Conservation (phyloP, 495 filamentous ascomycete species). For the Margaritispora aquatica region DNA sequence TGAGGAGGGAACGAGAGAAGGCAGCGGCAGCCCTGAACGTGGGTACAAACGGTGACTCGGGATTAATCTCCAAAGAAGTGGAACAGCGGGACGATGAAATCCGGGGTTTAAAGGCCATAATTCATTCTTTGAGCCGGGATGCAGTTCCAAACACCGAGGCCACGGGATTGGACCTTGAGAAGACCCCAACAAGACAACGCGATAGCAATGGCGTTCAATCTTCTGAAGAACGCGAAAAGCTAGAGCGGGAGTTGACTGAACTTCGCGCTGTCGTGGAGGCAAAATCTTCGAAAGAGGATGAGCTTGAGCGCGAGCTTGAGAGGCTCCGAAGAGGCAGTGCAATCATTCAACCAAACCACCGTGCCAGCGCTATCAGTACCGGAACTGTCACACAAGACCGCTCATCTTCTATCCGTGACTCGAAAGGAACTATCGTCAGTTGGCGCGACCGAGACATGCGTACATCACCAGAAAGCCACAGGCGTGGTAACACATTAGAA, state of each 20-base stretch:
- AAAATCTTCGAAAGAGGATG: constrained; percentile 75
- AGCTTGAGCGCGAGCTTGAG: constrained; percentile 84
- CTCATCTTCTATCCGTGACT: constrained; percentile 45
- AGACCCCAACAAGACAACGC: constrained; percentile 29
- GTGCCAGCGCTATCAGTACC: constrained; percentile 42
- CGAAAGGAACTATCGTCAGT: constrained; percentile 48
- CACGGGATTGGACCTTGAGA: constrained; percentile 32
- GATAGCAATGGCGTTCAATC: constrained; percentile 41
- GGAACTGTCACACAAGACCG: constrained; percentile 44
- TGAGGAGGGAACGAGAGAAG: constrained; percentile 85
- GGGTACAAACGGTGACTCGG: constrained; percentile 10
- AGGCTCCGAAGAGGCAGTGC: constrained; percentile 44
- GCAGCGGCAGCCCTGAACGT: constrained; percentile 57
- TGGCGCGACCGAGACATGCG: constrained; percentile 35
- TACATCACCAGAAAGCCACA: constrained; percentile 32
- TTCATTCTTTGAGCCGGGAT: constrained; percentile 83
- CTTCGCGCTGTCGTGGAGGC: constrained; percentile 61
- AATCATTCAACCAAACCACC: constrained; percentile 23
- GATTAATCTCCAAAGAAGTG: constrained; percentile 57
- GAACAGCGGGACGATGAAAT: constrained; percentile 98
- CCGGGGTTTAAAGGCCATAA: constrained; percentile 92
- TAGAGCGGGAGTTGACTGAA: constrained; percentile 75
- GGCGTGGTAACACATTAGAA: constrained; percentile 40
- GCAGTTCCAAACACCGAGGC: constrained; percentile 20
- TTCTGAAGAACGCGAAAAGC: constrained; percentile 53